These are phyloP conservation scores for Erigeron canadensis DNA, from an alignment of 129 eudicot species.

Conservation along the genomic window DNA sequence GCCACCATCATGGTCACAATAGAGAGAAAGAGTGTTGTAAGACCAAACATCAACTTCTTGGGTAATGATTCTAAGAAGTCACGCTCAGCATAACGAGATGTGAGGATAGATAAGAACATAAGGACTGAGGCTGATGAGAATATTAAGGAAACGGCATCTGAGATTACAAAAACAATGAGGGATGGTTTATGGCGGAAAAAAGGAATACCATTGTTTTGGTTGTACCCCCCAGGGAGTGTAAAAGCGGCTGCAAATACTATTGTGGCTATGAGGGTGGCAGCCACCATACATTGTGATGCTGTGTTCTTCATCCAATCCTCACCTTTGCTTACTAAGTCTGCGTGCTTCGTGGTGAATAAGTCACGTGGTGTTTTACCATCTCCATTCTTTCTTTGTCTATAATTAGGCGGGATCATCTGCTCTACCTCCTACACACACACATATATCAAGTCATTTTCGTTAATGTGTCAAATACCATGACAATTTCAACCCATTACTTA, in stretches of 20 bases:
- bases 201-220: constrained; percentile 17
- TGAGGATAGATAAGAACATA: constrained; percentile 28
- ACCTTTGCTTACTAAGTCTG: constrained; percentile 15
- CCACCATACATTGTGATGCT: constrained; percentile 35
- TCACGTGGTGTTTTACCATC: constrained; percentile 14
- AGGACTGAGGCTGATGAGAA: constrained; percentile 21
- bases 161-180: constrained; percentile 18
- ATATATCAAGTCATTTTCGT: too few species aligned
- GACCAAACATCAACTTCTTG: constrained; percentile 22
- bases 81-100: constrained; percentile 25
- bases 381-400: background rate
- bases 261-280: constrained; percentile 32
- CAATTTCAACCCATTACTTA: too few species aligned
- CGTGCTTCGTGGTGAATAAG: constrained; percentile 22
- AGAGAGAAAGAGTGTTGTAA: constrained; percentile 24
- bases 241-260: constrained; percentile 37
- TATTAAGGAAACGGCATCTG: constrained; percentile 22
- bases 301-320: constrained; percentile 32
- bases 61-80: constrained; percentile 27
- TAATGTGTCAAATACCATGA: too few species aligned
- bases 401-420: constrained; percentile 16
- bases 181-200: constrained; percentile 16
- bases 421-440: constrained; percentile 18
- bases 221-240: constrained; percentile 34
- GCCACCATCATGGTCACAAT: constrained; percentile 31